Conservation (phyloP, 352 stramenopile species). For the Blastocystis sp. region DNA sequence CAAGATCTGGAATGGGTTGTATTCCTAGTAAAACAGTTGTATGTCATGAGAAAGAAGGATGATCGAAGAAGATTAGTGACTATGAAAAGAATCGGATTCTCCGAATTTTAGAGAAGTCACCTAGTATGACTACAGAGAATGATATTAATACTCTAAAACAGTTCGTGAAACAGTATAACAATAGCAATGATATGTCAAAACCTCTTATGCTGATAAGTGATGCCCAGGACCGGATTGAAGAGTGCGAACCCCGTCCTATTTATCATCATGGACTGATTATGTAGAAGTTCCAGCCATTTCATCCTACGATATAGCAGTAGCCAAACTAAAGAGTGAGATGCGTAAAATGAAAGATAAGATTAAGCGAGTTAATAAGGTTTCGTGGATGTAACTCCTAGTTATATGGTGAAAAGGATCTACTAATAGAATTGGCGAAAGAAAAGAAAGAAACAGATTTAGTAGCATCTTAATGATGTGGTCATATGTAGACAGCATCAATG, state of each 20-base stretch:
- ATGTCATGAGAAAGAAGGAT: too few relatives aligned
- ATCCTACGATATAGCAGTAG: background rate
- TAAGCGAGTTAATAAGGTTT: background rate
- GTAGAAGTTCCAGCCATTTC: background rate
- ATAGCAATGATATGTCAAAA: background rate
- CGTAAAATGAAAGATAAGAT: background rate
- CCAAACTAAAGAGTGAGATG: constrained; percentile 3
- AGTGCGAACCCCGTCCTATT: background rate
- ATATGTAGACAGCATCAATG: background rate
- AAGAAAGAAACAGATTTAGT: background rate
- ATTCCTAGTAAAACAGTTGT: too few relatives aligned
- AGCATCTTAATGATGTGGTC: background rate
- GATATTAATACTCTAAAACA: too few relatives aligned
- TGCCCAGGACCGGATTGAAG: background rate
- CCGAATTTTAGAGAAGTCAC: too few relatives aligned
- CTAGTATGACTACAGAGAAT: too few relatives aligned
- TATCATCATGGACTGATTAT: background rate
- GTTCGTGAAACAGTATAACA: too few relatives aligned
- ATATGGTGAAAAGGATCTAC: background rate
- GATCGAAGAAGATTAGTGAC: too few relatives aligned
- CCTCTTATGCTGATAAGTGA: background rate
- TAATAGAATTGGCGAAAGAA: background rate
- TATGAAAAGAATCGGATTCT: too few relatives aligned
- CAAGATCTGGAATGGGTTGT: too few relatives aligned
- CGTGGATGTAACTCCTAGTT: background rate